Conservation (phyloP, 768 basidiomycete species). For the Rossbeevera mucosa region DNA sequence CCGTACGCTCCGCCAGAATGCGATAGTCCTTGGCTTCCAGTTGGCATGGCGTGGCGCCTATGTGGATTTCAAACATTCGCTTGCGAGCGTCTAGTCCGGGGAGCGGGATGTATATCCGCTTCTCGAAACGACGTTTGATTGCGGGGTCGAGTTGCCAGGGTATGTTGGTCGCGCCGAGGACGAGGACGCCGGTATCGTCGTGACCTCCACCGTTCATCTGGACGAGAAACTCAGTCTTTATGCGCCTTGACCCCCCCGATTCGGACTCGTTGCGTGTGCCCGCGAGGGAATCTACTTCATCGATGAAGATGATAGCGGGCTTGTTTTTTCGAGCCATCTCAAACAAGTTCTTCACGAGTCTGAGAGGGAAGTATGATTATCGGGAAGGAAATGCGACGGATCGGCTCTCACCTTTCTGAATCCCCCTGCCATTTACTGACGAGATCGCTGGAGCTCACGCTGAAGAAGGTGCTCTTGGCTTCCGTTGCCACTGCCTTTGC, state of each 20-base stretch:
- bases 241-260: conserved; percentile 92
- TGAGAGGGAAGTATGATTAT: conserved; percentile 30
- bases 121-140: conserved; percentile 98
- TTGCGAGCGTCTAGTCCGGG: conserved; percentile 88
- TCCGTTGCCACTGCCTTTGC: conserved; percentile 99
- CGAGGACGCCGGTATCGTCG: conserved; percentile 93
- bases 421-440: conserved; percentile 99
- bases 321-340: conserved; percentile 94
- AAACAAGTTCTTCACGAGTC: conserved; percentile 94
- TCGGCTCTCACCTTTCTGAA: conserved; percentile 76
- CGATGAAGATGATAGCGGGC: conserved; percentile 98
- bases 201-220: conserved; percentile 99
- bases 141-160: conserved; percentile 98
- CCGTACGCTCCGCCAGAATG: conserved; percentile 76
- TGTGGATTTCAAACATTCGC: conserved; percentile 96
- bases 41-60: conserved; percentile 88
- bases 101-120: conserved; percentile 96
- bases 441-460: conserved; percentile 89
- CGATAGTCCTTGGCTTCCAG: conserved; percentile 76
- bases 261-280: conserved; percentile 96
- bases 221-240: conserved; percentile 97
- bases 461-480: conserved; percentile 98
- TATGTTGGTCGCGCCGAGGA: conserved; percentile 96
- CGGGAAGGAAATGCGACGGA: not conserved
- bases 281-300: conserved; percentile 95